Evolutionary conservation across 345 rosid species (phyloP).

Genomic region (Salix suchowensis): DNA sequence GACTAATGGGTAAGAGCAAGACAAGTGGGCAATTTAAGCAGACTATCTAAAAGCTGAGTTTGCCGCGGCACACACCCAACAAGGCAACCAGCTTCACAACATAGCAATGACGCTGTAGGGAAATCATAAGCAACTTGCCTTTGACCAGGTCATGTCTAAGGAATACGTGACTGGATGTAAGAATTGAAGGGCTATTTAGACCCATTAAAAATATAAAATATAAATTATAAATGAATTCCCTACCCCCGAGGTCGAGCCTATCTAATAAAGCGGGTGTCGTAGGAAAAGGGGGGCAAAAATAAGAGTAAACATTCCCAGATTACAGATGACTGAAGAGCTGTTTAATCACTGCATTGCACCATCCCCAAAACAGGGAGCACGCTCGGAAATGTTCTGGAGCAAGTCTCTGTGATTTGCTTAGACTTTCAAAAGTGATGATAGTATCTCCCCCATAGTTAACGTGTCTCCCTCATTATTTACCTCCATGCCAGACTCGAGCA

Average conservation of each 20-base stretch:
- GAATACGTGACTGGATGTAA: background rate
- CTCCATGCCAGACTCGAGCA: slow-evolving; percentile 68
- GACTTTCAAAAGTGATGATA: slow-evolving; percentile 54
- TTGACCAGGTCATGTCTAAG: background rate
- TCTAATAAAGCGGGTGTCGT: slow-evolving; percentile 11
- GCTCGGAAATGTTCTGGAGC: background rate
- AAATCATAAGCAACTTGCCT: background rate
- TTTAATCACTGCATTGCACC: background rate
- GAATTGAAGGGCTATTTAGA: background rate
- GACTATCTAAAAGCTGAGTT: background rate
- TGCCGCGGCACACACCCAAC: background rate
- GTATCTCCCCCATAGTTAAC: slow-evolving; percentile 84
- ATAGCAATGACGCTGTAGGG: background rate
- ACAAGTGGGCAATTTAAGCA: background rate
- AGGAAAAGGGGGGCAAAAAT: background rate
- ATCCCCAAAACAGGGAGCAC: background rate
- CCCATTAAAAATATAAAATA: background rate
- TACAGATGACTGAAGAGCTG: background rate
- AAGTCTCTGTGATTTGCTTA: too few relatives aligned
- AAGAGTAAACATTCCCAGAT: background rate
- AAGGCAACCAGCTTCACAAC: background rate
- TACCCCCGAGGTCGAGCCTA: background rate
- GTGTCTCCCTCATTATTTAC: slow-evolving; percentile 51
- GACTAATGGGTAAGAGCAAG: background rate
- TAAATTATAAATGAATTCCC: slow-evolving; percentile 5